Base-by-base conservation (phyloP, 2,329 filamentous ascomycete species). In the Clathrospora elynae region DNA sequence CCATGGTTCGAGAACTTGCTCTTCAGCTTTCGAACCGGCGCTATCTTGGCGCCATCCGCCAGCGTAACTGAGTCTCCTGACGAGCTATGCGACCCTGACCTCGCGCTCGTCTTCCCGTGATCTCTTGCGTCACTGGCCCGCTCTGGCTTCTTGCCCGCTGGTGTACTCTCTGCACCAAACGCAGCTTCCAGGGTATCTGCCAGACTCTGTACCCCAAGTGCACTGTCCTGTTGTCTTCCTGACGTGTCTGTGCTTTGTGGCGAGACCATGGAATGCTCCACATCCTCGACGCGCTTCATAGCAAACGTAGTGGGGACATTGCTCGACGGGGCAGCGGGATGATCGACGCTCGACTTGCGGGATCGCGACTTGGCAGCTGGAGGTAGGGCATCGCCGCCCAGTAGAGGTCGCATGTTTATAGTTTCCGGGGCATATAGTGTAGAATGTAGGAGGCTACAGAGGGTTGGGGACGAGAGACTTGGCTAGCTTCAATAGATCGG, bases 171-270 rank as follows among this genome's bases (percentile, higher is more conserved):
- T 17, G 62, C 59, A 7, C 61, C 62, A 58, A 72, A 68, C 17
- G 73, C 71, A 33, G 70, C 70, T 29, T 71, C 71, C 10, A 81
- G 66, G 1, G 78, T 75, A 33, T 82, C 79, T 26, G 76, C 74
- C 19, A 84, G 66, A 55, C 80, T 83, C 53, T 81, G 75, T 2
- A 83, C 78, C 3, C 80, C 80, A 59, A 77, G 83, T 29, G 73
- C 75, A 56, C 73, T 78, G 23, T 79, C 75, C 29, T 50, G 51
- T 29, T 48, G 50, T 19, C 45, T 61, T 25, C 25, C 47, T 28
- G 42, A 16, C 11, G 46, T 22, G 9, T 55, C 41, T 12, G 53
- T 46, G 19, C 32, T 46, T 16, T 57, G 53, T 10, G 60, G 59
- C 4, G 61, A 63, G 8, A 57, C 44, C n/a, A 66, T 51, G 17